These are phyloP conservation scores for Globisporangium polare DNA, from an alignment of 352 stramenopile genomes.

Conservation along the genomic window DNA sequence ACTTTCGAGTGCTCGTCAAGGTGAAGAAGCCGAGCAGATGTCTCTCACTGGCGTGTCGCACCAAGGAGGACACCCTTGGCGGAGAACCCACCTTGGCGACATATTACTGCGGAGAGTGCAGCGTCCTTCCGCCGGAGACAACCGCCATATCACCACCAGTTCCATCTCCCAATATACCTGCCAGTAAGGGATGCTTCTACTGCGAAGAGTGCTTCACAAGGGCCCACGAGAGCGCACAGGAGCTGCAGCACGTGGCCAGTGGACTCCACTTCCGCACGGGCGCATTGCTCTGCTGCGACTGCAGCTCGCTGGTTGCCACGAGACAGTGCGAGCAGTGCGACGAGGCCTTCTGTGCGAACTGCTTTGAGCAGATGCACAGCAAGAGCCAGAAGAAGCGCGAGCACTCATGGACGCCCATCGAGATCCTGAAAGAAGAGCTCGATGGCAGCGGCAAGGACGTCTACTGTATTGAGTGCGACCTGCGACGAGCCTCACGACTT, in stretches of 20 bases:
- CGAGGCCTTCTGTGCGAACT: slow-evolving; percentile 54
- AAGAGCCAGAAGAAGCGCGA: slow-evolving; percentile 26
- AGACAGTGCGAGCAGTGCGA: slow-evolving; percentile 53
- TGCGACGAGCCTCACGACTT: slow-evolving; percentile 33
- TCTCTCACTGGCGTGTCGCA: slow-evolving; percentile 20
- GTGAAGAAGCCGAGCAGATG: slow-evolving; percentile 25
- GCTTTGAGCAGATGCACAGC: slow-evolving; percentile 38
- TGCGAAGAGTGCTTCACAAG: slow-evolving; percentile 57
- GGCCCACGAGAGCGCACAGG: slow-evolving; percentile 43
- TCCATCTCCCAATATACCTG: not conserved
- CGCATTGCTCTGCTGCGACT: slow-evolving; percentile 55
- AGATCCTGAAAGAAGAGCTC: slow-evolving; percentile 59
- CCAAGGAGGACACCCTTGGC: slow-evolving; percentile 1
- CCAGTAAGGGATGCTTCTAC: slow-evolving; percentile 38
- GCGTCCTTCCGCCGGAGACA: not conserved
- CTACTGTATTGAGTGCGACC: slow-evolving; percentile 71
- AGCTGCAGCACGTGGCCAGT: slow-evolving; percentile 32
- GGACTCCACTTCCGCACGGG: slow-evolving; percentile 51
- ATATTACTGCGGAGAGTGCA: slow-evolving; percentile 42
- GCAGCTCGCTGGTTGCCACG: slow-evolving; percentile 31
- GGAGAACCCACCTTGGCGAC: slow-evolving; percentile 20
- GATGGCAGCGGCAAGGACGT: slow-evolving; percentile 35
- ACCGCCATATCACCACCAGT: not conserved
- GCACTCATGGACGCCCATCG: slow-evolving; percentile 37
- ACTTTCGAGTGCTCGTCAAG: slow-evolving; percentile 46